Percentiles rank a stretch among this genome's conserved stretches.
Evolutionary conservation across 495 filamentous ascomycete species (phyloP).

Genomic region (Poronia punctata): DNA sequence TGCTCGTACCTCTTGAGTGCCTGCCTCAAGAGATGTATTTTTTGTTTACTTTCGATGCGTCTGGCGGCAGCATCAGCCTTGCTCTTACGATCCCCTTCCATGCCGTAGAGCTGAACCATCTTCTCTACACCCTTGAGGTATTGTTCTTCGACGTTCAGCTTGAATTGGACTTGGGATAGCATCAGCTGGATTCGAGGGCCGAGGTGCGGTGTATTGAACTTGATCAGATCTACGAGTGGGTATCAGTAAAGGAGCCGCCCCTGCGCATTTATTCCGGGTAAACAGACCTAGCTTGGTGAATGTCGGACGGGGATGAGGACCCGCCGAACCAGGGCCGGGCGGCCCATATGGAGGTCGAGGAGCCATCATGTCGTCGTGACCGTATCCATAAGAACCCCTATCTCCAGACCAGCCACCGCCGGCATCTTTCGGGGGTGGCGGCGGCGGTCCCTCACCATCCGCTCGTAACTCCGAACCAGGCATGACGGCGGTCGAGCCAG

Average conservation of each 20-base stretch:
- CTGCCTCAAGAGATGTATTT: constrained; percentile 92
- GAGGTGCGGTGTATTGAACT: constrained; percentile 93
- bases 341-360: constrained; percentile 74
- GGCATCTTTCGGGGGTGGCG: constrained; percentile 60
- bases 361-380: constrained; percentile 67
- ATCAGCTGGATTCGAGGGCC: constrained; percentile 98
- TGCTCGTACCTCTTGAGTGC: constrained; percentile 96
- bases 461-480: constrained; percentile 27
- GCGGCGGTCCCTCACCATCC: constrained; percentile 43
- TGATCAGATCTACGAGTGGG: constrained; percentile 73
- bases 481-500: constrained; percentile 28
- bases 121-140: constrained; percentile 99
- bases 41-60: constrained; percentile 91
- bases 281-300: constrained; percentile 90
- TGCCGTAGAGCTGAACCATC: constrained; percentile 96
- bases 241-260: neutral
- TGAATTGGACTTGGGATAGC: constrained; percentile 98
- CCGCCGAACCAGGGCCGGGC: constrained; percentile 57
- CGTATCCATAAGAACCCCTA: constrained; percentile 38
- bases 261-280: neutral
- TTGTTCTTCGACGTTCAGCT: constrained; percentile 97
- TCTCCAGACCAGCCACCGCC: constrained; percentile 30
- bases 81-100: constrained; percentile 97
- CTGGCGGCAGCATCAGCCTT: constrained; percentile 82
- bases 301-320: constrained; percentile 74